phyloP scores from a whole-genome alignment of 164 flowering plant genomes.

The Taxillus chinensis region DNA sequence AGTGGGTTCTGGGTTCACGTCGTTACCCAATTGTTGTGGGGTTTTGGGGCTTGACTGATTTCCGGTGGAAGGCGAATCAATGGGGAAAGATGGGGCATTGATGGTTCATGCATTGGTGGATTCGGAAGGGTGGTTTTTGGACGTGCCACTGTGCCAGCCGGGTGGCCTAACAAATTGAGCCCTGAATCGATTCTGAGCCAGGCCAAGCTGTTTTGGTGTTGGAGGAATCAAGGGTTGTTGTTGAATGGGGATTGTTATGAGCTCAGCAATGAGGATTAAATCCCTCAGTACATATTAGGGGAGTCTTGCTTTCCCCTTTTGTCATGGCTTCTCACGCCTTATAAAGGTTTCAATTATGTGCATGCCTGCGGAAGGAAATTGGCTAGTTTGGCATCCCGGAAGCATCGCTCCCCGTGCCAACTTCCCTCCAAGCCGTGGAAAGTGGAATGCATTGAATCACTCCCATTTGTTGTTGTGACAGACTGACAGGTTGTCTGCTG shows the following conservation, averaged over 20 bases:
- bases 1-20: constrained; percentile 43
- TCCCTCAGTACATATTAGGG: constrained; percentile 62
- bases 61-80: constrained; percentile 22
- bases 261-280: constrained; percentile 26
- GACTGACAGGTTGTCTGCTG: constrained; percentile 51
- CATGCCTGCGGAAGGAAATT: constrained; percentile 41
- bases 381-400: constrained; percentile 40
- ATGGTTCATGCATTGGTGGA: constrained; percentile 72
- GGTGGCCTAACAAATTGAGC: constrained; percentile 52
- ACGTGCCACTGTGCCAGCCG: constrained; percentile 47
- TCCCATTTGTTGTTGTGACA: constrained; percentile 50
- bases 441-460: constrained; percentile 38
- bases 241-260: constrained; percentile 33
- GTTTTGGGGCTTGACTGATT: constrained; percentile 47
- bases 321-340: constrained; percentile 74
- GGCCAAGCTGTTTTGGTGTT: constrained; percentile 37
- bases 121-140: constrained; percentile 70
- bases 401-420: constrained; percentile 42
- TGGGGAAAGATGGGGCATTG: constrained; percentile 38
- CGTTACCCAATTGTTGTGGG: constrained; percentile 70
- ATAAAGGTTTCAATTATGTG: constrained; percentile 38
- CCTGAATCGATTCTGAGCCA: constrained; percentile 37
- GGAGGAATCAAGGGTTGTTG: constrained; percentile 40
- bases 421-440: constrained; percentile 48
- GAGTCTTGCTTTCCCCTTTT: constrained; percentile 60